Evolutionary conservation across 805 yeast species (phyloP).

Genomic region (Myxozyma sirexii): DNA sequence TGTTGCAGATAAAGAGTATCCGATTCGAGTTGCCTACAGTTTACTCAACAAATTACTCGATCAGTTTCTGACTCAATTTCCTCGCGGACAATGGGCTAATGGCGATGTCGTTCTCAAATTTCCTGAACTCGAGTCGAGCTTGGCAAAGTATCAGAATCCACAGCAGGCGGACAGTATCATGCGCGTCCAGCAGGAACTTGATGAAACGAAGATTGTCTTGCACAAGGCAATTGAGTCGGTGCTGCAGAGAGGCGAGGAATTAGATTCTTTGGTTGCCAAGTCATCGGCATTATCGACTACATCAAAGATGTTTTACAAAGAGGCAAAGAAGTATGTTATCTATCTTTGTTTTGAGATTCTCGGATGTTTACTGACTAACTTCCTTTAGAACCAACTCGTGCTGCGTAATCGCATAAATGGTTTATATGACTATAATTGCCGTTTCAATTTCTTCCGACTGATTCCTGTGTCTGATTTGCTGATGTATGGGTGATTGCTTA

Average conservation of each 20-base stretch:
- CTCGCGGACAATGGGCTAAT: conserved; percentile 65
- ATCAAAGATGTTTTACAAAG: conserved; percentile 93
- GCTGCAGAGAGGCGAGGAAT: conserved; percentile 92
- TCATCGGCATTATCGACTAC: conserved; percentile 87
- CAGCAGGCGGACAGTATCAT: conserved; percentile 93
- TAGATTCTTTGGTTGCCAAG: conserved; percentile 92
- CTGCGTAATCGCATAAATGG: conserved; percentile 70
- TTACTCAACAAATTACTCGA: conserved; percentile 86
- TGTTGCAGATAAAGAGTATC: conserved; percentile 93
- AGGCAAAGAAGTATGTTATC: conserved; percentile 71
- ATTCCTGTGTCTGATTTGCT: no score
- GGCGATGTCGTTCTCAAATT: conserved; percentile 46
- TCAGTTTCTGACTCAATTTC: conserved; percentile 83
- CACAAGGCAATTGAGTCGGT: conserved; percentile 95
- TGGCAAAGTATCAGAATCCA: conserved; percentile 92
- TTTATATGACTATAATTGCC: not conserved
- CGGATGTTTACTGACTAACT: not conserved
- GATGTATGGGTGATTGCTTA: no score
- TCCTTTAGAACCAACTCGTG: conserved; percentile 67
- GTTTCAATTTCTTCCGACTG: not conserved
- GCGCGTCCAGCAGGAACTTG: conserved; percentile 97
- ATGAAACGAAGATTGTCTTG: conserved; percentile 93
- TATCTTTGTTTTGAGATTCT: not conserved
- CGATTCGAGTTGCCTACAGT: conserved; percentile 94
- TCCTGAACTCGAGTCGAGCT: conserved; percentile 66